Evolutionary conservation across 257 asterid species (phyloP), one percentile per base, ranked within the genome.

Genomic region (Solanum chiquidenum): DNA sequence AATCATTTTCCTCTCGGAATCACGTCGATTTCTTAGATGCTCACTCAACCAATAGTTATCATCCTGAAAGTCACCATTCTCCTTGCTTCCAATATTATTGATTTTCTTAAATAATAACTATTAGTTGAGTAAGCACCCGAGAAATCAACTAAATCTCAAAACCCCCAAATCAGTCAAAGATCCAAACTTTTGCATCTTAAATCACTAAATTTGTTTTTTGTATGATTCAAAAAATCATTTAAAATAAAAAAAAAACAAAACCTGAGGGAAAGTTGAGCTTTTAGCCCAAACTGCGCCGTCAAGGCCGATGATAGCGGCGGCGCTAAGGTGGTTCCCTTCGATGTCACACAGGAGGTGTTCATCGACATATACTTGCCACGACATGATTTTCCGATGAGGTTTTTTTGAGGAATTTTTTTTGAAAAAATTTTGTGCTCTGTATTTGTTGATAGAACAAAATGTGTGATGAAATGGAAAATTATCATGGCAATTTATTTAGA

Each of bases 341-440:
- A 91, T 74, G 0, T 93, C 98, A 87, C 95, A 96, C 95, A 96
- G 72, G 91, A 96, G 93, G 90, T 94, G 96, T 5, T 93, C 96
- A 83, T 96, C 98, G n/a, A 96, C 95, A 90, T 95, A 96, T 2
- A 93, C 79, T 93, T 96, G 98, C 98, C 98, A 95, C 95, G 98
- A 96, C 98, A 94, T 90, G 72, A 83, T 75, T 38, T 42, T 55
- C 71, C 83, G 69, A n/a, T 62, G 87, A 44, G n/a, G 62, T 7
- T 27, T 84, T 35, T 18, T 74, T 73, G 2, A 4, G 20, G 2
- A 11, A 16, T 31, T 71, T 6, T 31, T 68, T 66, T 68, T 27
- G 37, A 1, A 68, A 12, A 7, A 9, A 1, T 1, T 73, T 21
- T 35, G 52, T 74, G 52, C 18, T 37, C 20, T 37, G 80, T 35